Evolutionary conservation across 176 grass and related monocot genomes (phyloP).

Genomic region (Poa pratensis): DNA sequence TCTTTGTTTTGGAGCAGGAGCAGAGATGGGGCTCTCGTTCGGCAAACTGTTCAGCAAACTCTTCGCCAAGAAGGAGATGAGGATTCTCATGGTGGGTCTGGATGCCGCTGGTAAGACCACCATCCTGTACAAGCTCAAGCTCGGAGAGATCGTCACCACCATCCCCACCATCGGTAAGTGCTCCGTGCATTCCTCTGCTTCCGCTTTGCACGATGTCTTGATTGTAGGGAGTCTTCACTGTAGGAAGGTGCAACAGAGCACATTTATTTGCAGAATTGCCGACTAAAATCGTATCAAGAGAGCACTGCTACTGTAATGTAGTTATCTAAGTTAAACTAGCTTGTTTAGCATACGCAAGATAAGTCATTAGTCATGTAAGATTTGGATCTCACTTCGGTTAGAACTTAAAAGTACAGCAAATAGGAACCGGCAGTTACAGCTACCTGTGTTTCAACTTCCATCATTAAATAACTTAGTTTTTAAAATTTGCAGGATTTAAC

Average conservation of each 20-base stretch:
- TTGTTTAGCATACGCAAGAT: neutral
- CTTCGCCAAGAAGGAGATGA: slow-evolving; percentile 92
- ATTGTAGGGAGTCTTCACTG: too few species aligned
- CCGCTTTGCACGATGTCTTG: neutral
- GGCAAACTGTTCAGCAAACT: slow-evolving; percentile 83
- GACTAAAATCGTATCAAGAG: neutral
- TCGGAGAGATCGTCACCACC: slow-evolving; percentile 90
- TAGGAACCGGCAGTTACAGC: neutral
- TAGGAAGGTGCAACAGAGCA: neutral
- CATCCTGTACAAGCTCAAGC: slow-evolving; percentile 93
- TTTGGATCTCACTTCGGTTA: slow-evolving; percentile 4
- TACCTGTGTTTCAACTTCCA: neutral
- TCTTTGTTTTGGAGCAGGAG: slow-evolving; percentile 32
- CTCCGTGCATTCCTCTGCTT: neutral
- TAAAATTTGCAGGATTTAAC: slow-evolving; percentile 62
- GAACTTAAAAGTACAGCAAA: neutral
- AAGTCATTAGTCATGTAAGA: neutral
- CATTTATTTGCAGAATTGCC: neutral
- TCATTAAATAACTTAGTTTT: neutral
- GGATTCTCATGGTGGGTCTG: slow-evolving; percentile 89
- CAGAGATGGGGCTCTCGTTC: slow-evolving; percentile 79
- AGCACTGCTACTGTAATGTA: neutral
- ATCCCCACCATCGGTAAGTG: slow-evolving; percentile 84
- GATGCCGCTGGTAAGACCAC: slow-evolving; percentile 93
- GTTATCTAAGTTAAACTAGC: neutral